A percentile compares a stretch with the other conserved stretches of the same genome.
These are phyloP conservation scores for Prototheca stagnorum DNA, from an alignment of 163 green algal genomes.

Conservation along the genomic window DNA sequence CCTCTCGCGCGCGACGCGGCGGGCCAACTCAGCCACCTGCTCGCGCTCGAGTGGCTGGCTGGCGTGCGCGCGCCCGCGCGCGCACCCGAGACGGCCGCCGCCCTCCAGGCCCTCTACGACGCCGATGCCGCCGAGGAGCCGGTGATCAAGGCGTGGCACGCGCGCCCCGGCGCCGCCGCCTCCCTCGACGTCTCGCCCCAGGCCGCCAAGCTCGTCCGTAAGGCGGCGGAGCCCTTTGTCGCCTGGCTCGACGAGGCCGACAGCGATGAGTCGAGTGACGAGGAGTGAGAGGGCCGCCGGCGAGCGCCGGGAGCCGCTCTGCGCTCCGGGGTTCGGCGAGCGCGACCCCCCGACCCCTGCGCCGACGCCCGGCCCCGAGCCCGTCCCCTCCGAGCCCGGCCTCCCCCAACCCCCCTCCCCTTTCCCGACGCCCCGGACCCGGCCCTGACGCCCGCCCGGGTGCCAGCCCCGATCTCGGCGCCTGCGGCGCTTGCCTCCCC, in stretches of 20 bases:
- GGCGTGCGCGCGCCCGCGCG: slow-evolving; percentile 29
- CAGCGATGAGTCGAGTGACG: slow-evolving; percentile 27
- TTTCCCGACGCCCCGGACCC: no score
- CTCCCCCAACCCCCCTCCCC: no score
- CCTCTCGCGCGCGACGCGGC: slow-evolving; percentile 17
- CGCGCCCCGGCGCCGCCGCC: slow-evolving; percentile 34
- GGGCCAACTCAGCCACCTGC: slow-evolving; percentile 59
- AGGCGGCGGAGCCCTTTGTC: slow-evolving; percentile 38
- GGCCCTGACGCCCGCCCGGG: no score
- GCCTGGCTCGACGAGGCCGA: slow-evolving; percentile 49
- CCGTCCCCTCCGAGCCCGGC: no score
- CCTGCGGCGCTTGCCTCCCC: no score
- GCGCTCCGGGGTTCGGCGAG: no score
- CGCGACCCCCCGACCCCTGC: no score
- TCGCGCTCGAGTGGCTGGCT: slow-evolving; percentile 68
- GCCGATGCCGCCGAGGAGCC: slow-evolving; percentile 61
- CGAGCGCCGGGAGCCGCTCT: no score
- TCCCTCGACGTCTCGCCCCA: slow-evolving; percentile 35
- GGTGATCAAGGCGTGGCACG: slow-evolving; percentile 59
- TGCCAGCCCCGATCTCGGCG: no score
- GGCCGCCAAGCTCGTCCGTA: slow-evolving; percentile 28
- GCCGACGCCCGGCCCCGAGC: no score
- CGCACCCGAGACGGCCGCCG: slow-evolving; percentile 39
- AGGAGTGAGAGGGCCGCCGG: slow-evolving; percentile 17
- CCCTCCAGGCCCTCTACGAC: slow-evolving; percentile 72